Percentiles rank a stretch among this genome's conserved stretches.
phyloP scores from a whole-genome alignment of 768 basidiomycete genomes.

The Neoboletus magnificus region DNA sequence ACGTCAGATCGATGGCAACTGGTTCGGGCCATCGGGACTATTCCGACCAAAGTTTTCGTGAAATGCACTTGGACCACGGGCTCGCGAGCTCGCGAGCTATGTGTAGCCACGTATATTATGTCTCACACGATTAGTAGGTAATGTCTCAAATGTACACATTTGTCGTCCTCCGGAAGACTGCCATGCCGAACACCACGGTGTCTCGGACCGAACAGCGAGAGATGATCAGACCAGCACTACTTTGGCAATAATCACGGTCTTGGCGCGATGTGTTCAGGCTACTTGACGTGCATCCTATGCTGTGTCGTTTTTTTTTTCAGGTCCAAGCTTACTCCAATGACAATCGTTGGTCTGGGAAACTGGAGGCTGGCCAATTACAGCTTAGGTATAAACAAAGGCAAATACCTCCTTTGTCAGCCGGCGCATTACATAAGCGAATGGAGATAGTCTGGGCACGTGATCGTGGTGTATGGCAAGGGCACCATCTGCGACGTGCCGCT shows the following conservation, averaged over 20 bases:
- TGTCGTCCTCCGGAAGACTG: conserved; percentile 1
- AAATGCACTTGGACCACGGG: background rate
- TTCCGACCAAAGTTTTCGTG: conserved; percentile 37
- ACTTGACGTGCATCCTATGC: background rate
- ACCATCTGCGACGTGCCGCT: background rate
- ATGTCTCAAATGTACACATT: conserved; percentile 1
- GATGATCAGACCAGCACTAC: background rate
- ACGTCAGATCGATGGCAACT: conserved; percentile 37
- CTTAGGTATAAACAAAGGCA: too few relatives aligned
- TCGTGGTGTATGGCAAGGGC: conserved; percentile 5
- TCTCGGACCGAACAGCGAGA: conserved; percentile 15
- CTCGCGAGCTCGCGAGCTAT: background rate
- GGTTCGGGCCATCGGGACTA: conserved; percentile 47
- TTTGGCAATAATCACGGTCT: background rate
- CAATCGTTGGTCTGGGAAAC: background rate
- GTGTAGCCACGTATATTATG: background rate
- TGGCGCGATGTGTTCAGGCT: conserved; percentile 4
- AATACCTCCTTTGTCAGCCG: too few relatives aligned
- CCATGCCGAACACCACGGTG: background rate
- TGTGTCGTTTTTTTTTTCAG: background rate
- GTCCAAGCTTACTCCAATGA: background rate
- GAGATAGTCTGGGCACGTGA: conserved; percentile 19
- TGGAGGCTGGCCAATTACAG: too few relatives aligned
- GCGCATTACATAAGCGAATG: background rate
- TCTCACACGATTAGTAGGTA: background rate